These are phyloP conservation scores for Myotisia sp. DNA, from an alignment of 2,329 filamentous ascomycete genomes.

Conservation along the genomic window DNA sequence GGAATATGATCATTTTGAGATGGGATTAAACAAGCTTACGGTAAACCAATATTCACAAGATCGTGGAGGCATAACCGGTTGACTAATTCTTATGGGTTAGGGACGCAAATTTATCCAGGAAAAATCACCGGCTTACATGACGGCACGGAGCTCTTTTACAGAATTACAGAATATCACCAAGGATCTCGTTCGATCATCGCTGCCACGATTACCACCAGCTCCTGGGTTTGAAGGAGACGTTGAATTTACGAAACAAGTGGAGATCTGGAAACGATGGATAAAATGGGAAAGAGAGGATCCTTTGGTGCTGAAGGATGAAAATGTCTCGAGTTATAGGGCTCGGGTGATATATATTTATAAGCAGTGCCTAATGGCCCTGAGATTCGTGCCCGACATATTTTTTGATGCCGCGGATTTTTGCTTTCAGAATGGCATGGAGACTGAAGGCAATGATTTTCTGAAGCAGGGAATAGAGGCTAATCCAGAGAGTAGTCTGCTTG, in stretches of 20 bases:
- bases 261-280: conserved; percentile 88
- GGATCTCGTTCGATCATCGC: conserved; percentile 58
- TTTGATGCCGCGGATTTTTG: conserved; percentile 90
- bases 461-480: conserved; percentile 74
- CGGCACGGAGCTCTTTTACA: conserved; percentile 77
- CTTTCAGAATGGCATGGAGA: conserved; percentile 57
- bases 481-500: conserved; percentile 80
- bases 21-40: conserved; percentile 81
- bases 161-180: conserved; percentile 79
- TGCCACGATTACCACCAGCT: conserved; percentile 69
- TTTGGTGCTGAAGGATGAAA: conserved; percentile 70
- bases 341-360: conserved; percentile 84
- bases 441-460: conserved; percentile 65
- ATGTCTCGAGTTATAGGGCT: conserved; percentile 57
- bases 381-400: conserved; percentile 95
- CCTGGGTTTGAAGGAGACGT: conserved; percentile 74
- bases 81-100: conserved; percentile 28
- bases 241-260: conserved; percentile 71
- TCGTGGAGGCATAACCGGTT: not conserved
- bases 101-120: conserved; percentile 92
- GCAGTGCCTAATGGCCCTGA: conserved; percentile 79
- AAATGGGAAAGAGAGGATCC: conserved; percentile 90
- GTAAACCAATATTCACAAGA: conserved; percentile 37
- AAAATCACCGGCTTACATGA: conserved; percentile 87
- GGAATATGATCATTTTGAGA: conserved; percentile 94